Conservation (phyloP, 306 rosid genomes). For the Aeschynomene evenia region DNA sequence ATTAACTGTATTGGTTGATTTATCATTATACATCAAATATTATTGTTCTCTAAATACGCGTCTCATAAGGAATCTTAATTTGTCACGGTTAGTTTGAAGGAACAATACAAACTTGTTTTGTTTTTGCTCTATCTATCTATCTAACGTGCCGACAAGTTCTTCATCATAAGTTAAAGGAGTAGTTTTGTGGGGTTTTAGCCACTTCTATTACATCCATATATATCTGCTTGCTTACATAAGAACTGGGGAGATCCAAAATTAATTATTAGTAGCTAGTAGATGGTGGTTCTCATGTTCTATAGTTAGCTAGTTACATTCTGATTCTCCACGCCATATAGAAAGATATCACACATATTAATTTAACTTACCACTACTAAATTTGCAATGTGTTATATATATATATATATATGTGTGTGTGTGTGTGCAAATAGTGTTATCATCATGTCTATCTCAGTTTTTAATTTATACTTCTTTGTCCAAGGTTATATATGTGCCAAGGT, state of each 20-base stretch:
- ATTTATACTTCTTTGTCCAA: slow-evolving; percentile 16
- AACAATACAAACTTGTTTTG: slow-evolving; percentile 39
- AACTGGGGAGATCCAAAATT: no score
- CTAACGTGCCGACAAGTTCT: slow-evolving; percentile 63
- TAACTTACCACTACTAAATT: not conserved
- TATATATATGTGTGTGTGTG: no score
- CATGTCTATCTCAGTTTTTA: not conserved
- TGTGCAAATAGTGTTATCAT: not conserved
- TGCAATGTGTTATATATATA: slow-evolving; percentile 19
- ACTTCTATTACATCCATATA: not conserved
- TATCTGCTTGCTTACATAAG: no score
- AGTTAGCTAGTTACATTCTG: slow-evolving; percentile 8
- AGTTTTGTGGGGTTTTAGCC: slow-evolving; percentile 11
- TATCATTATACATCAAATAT: no score
- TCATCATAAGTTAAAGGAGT: slow-evolving; percentile 10
- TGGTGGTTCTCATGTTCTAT: slow-evolving; percentile 52
- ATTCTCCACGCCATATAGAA: slow-evolving; percentile 7
- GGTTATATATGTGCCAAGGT: not conserved
- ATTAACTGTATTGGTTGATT: no score
- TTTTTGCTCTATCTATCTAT: no score
- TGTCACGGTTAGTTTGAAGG: slow-evolving; percentile 49
- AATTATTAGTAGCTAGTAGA: slow-evolving; percentile 9
- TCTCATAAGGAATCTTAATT: slow-evolving; percentile 39
- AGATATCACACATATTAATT: slow-evolving; percentile 1
- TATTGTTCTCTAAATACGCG: slow-evolving; percentile 34